Conservation (phyloP, 139 green algal genomes). For the Picochlorum sp. region DNA sequence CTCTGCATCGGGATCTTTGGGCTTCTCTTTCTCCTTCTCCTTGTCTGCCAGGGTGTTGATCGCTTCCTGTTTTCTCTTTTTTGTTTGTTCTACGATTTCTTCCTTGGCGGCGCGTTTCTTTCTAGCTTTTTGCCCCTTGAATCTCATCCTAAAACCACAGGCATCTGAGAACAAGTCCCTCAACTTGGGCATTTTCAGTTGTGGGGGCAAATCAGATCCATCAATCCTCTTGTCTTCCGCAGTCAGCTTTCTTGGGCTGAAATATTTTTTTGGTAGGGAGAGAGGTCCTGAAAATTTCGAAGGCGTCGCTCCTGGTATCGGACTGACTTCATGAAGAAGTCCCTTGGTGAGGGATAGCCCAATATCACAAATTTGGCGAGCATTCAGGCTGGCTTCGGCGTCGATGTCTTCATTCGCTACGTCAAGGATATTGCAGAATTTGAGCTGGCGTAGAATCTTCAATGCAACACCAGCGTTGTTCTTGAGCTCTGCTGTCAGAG, state of each 20-base stretch:
- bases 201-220: constrained; percentile 7
- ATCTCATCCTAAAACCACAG: neutral
- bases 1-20: neutral
- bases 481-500: constrained; percentile 1
- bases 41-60: neutral
- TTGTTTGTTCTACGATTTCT: neutral
- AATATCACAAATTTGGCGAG: constrained; percentile 44
- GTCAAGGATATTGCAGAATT: constrained; percentile 13
- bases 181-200: neutral
- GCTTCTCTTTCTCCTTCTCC: neutral
- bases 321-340: constrained; percentile 15
- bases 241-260: neutral
- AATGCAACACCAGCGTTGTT: neutral
- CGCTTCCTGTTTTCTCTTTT: neutral
- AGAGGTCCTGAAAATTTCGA: constrained; percentile 10
- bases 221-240: constrained; percentile 5
- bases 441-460: constrained; percentile 11
- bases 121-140: neutral
- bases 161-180: neutral
- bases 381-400: neutral
- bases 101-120: neutral
- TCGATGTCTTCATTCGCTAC: constrained; percentile 9
- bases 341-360: constrained; percentile 14
- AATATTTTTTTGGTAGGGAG: neutral
- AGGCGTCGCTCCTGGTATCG: neutral